phyloP scores from a whole-genome alignment of 179 eudicot species.

The Patellifolia procumbens region DNA sequence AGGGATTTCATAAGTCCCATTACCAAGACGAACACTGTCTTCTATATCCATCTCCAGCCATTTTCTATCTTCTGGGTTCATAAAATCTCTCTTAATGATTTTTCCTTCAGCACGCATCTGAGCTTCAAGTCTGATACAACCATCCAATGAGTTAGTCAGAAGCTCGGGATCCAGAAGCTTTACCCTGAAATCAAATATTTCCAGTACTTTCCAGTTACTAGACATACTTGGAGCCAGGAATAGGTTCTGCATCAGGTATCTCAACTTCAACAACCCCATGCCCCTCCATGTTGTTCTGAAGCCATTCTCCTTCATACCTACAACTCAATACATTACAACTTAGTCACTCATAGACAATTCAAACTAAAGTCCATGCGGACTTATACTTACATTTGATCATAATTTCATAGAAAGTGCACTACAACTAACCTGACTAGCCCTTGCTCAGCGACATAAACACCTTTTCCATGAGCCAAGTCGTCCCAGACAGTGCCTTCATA shows the following conservation, averaged over 20 bases:
- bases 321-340: not conserved
- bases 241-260: slow-evolving; percentile 77
- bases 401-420: not conserved
- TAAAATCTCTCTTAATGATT: slow-evolving; percentile 73
- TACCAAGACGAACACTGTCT: slow-evolving; percentile 55
- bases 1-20: slow-evolving; percentile 63
- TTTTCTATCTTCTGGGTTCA: slow-evolving; percentile 75
- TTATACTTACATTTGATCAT: not conserved
- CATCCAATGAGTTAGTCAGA: slow-evolving; percentile 17
- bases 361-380: slow-evolving; percentile 6
- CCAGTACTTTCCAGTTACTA: not conserved
- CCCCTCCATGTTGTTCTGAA: slow-evolving; percentile 82
- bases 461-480: slow-evolving; percentile 92
- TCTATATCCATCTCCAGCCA: slow-evolving; percentile 96
- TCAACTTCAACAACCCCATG: slow-evolving; percentile 95
- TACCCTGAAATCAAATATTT: not conserved
- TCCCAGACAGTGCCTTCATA: slow-evolving; percentile 99
- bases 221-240: slow-evolving; percentile 88
- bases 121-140: slow-evolving; percentile 73
- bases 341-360: not conserved
- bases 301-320: slow-evolving; percentile 97
- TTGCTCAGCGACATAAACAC: slow-evolving; percentile 77
- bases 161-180: slow-evolving; percentile 17
- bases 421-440: slow-evolving; percentile 73
- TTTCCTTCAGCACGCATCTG: slow-evolving; percentile 86